Base-by-base conservation (phyloP, 257 asterid genomes). In the Mitragyna speciosa region DNA sequence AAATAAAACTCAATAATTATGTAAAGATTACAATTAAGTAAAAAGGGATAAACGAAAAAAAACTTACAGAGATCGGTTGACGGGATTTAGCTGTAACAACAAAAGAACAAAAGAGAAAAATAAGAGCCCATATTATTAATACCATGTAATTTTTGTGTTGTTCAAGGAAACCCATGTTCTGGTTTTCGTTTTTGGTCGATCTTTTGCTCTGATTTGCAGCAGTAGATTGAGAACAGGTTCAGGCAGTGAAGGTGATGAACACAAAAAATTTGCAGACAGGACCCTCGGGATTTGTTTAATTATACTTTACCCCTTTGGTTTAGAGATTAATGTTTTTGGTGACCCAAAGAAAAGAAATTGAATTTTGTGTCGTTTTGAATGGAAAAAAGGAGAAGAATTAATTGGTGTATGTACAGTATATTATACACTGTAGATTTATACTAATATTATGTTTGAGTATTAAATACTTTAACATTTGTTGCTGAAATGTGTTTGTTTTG, bases 11-110 rank as follows among this genome's bases (percentile, higher is more conserved):
- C 78, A 59, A 48, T 28, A 52, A 52, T n/a, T 31, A 47, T 59
- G 26, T 28, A 43, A 79, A 67, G 58, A 68, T 31, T 49, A 26
- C 75, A 79, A 19, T 17, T 47, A 63, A 8, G 64, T 36, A 11
- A 63, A 47, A 78, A 72, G 19, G 49, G 41, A 33, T 0, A 7
- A 54, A 61, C 72, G 56, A 20, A 11, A 59, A 16, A 43, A 61
- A 16, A 78, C 90, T 88, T 86, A 95, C 99, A 67, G 97, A 83
- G 79, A 93, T 91, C 48, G 96, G 97, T 70, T 47, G 81, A 45
- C 97, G 92, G 79, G 98, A 88, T 79, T 93, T 95, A 26, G 97
- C 94, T 71, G 81, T 79, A 81, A 85, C 91, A 77, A 64, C 85
- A 82, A 76, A 16, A 73, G 87, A 84, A 70, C 54, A 84, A 12